These are phyloP conservation scores for Bipolaris cookei DNA, from an alignment of 2,329 filamentous ascomycete genomes.

Conservation along the genomic window DNA sequence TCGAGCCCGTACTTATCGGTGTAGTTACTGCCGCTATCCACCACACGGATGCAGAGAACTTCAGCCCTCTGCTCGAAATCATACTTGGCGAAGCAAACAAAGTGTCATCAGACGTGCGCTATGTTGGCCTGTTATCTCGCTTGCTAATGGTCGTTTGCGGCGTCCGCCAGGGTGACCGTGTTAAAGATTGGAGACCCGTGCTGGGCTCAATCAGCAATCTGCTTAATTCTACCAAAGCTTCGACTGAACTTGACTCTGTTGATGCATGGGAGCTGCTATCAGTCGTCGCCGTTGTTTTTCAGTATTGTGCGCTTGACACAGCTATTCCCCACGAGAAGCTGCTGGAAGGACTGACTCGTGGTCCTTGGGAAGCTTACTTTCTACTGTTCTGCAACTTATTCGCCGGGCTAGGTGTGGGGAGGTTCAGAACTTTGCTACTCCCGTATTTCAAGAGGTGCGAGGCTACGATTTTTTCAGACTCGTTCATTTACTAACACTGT, in stretches of 20 bases:
- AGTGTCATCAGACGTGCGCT: slow-evolving; percentile 54
- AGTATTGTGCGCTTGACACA: slow-evolving; percentile 78
- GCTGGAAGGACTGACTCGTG: slow-evolving; percentile 69
- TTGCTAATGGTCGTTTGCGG: slow-evolving; percentile 74
- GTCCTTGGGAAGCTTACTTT: slow-evolving; percentile 74
- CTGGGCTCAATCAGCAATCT: slow-evolving; percentile 54
- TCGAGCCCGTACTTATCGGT: slow-evolving; percentile 71
- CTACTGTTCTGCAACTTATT: slow-evolving; percentile 85
- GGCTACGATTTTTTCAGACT: background rate
- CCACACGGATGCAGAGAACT: slow-evolving; percentile 76
- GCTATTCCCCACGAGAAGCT: slow-evolving; percentile 72
- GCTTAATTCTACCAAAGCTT: slow-evolving; percentile 45
- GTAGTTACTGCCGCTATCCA: slow-evolving; percentile 83
- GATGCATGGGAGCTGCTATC: slow-evolving; percentile 51
- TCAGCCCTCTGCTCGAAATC: slow-evolving; percentile 69
- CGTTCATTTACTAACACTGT: slow-evolving; percentile 24
- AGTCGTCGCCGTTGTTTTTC: slow-evolving; percentile 69
- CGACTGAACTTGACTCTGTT: slow-evolving; percentile 34
- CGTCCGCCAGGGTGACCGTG: slow-evolving; percentile 79
- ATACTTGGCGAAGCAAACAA: slow-evolving; percentile 52
- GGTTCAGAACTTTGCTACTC: slow-evolving; percentile 80
- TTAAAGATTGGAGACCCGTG: slow-evolving; percentile 73
- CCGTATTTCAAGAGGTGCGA: slow-evolving; percentile 78
- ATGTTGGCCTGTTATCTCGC: slow-evolving; percentile 38
- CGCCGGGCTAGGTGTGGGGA: slow-evolving; percentile 72